Percentiles rank a stretch among this genome's conserved stretches.
These are phyloP conservation scores for Xylaria scruposa DNA, from an alignment of 495 filamentous ascomycete genomes.

Conservation along the genomic window DNA sequence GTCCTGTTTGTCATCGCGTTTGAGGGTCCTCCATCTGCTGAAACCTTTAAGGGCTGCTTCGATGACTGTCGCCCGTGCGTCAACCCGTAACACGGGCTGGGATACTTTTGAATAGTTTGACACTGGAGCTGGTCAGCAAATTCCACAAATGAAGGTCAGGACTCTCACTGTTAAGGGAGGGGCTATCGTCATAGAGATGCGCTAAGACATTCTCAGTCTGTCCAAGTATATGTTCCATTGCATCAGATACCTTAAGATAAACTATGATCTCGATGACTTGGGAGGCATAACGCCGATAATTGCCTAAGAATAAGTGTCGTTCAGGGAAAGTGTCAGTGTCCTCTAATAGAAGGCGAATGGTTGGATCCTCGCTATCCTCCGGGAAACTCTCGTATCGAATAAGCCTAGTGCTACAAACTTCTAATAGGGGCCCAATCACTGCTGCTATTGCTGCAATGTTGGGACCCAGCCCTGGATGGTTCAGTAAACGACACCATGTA, in stretches of 20 bases:
- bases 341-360: slow-evolving; percentile 80
- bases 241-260: slow-evolving; percentile 78
- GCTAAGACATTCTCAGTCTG: slow-evolving; percentile 76
- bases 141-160: background rate
- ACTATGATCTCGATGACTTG: slow-evolving; percentile 86
- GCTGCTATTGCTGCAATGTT: slow-evolving; percentile 64
- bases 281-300: slow-evolving; percentile 89
- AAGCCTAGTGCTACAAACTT: slow-evolving; percentile 76
- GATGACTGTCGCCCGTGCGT: slow-evolving; percentile 88
- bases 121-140: slow-evolving; percentile 55
- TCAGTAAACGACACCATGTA: slow-evolving; percentile 82
- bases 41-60: slow-evolving; percentile 93
- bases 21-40: slow-evolving; percentile 74
- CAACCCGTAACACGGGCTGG: slow-evolving; percentile 75
- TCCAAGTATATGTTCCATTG: slow-evolving; percentile 81
- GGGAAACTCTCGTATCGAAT: slow-evolving; percentile 86
- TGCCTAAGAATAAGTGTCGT: slow-evolving; percentile 94
- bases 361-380: slow-evolving; percentile 78
- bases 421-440: slow-evolving; percentile 76
- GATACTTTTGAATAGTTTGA: slow-evolving; percentile 82
- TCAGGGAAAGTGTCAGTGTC: slow-evolving; percentile 96
- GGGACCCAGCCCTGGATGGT: slow-evolving; percentile 67
- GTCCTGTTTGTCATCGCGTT: slow-evolving; percentile 62
- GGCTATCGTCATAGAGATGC: slow-evolving; percentile 73
- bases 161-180: slow-evolving; percentile 70